Evolutionary conservation across 306 rosid genomes (phyloP), one percentile per base, ranked within the genome.

Genomic region (Carpinus viminea): DNA sequence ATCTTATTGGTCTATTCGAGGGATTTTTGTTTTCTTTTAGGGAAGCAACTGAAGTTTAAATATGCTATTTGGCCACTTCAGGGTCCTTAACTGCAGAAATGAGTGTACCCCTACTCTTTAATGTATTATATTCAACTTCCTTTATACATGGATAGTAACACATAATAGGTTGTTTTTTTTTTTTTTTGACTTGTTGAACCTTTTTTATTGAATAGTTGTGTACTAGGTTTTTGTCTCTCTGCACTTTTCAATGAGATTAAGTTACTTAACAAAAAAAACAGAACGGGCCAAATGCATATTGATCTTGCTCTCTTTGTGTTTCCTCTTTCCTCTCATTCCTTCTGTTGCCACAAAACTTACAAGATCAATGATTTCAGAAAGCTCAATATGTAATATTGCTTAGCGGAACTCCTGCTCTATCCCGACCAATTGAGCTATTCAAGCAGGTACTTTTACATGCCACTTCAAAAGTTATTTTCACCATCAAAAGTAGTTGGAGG

Each of bases 401-500:
- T 65, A 95, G 98, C 86, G 98, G 98, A 88, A 95, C 98, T 83
- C 98, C 98, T 56, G 98, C 98, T 70, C 83, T 95, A 84, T 95
- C 98, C 64, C 87, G 98, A 57, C 98, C 98, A 20, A 95, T 95
- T 76, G 98, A 95, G 85, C 83, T 95, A 51, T 90, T 86, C 82
- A 95, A 91, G 80, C 98, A 94, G 97, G 98, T 94, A 78, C 61
- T 53, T 60, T 61, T 34, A 13, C 72, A 18, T 83, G 76, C 79
- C 55, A 17, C 34, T 53, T 68, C 51, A 51, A 20, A 38, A 74
- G 54, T 70, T 50, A 28, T 78, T 43, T 41, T 45, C 62, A 74
- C 52, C 68, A 38, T 52, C 78, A 70, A 51, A 34, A 24, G 64
- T 79, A 70, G 17, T 51, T 80, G 77, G 60, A 60, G 68, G 38